Base-by-base conservation (phyloP, 139 green algal genomes). In the Chlamydomonas urium region DNA sequence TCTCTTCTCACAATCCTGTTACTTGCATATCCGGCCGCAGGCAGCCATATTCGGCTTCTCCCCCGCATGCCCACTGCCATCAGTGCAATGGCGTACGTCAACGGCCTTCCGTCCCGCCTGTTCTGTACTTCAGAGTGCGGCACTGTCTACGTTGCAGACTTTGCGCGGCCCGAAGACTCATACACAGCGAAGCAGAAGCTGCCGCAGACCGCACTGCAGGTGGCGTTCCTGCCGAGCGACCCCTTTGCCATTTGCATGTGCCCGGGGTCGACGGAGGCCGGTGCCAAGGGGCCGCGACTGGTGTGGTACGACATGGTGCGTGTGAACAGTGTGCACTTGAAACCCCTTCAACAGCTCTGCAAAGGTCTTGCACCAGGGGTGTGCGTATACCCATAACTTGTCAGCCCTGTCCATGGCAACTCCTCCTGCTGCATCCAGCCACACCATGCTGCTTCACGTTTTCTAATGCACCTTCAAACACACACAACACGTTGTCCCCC, bases 261-360 rank as follows among this genome's bases (percentile, higher is more conserved):
- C 70, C 61, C n/a, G 14, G 79, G 74, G 1, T 37, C 62, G 14
- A 4, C 6, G 8, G 17, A 34, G 33, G 32, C 35, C 63, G 38
- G 63, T 4, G 38, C 38, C 60, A 23, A 23, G 21, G 23, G 38
- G n/a, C 72, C 77, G 2, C 67, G 77, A 1, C 38, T 83, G 0
- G 31, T 83, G 14, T 83, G 73, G 72, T 83, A 72, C 53, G 77
- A 83, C 62, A 71, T 83, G 37, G 48, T 71, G 17, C 67, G 75
- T 35, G 77, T 75, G 68, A 79, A 79, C 45, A 26, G n/a, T n/a
- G n/a, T n/a, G n/a, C n/a, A n/a, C n/a, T n/a, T n/a, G n/a, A n/a
- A n/a, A n/a, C n/a, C n/a, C n/a, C n/a, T n/a, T n/a, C n/a, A n/a
- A n/a, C n/a, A n/a, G n/a, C n/a, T n/a, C n/a, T n/a, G n/a, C n/a